Evolutionary conservation across 2,329 filamentous ascomycete genomes (phyloP), one percentile per base, ranked within the genome.

Genomic region (Hymenoscyphus fructigenus): DNA sequence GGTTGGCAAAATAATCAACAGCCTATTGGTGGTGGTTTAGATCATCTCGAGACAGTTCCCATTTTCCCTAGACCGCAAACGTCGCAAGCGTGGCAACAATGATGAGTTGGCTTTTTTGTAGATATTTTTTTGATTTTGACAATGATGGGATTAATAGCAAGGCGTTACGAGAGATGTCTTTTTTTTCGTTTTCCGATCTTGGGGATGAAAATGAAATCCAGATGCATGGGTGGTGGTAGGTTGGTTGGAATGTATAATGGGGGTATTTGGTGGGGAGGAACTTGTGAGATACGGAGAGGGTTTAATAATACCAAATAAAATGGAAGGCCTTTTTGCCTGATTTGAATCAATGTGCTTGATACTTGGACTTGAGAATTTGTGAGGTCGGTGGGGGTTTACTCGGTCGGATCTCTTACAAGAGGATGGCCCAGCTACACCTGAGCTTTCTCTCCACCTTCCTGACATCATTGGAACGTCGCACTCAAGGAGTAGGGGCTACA

Each of bases 1-100:
- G 92, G 92, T 1, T 98, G 95, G 92, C 93, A 97, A 76, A 85
- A 89, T 68, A 86, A 86, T 66, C 88, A 89, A 69, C 87, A 91
- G 73, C 85, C 90, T 9, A 94, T 95, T 3, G 91, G 96, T 68
- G 92, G 93, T 3, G 90, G 88, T 7, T 75, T 95, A 62, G 91
- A 97, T 74, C 87, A 91, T 69, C 74, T 98, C 55, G 85, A 89
- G 38, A 96, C 93, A 0, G 83, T 92, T 32, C 89, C 89, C 0
- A 86, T 98, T 0, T 99, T 99, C 75, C 95, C 95, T 10, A 83
- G 94, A 64, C 92, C 92, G 1, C 87, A 82, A 7, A 82, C 84
- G 68, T 85, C 88, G 72, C 83, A 82, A 26, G 84, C 85, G 1
- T 89, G 86, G 86, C 85, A 88, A 75, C 70, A 72, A 61, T 75